Evolutionary conservation across 2,329 filamentous ascomycete species (phyloP), one percentile per base, ranked within the genome.

Genomic region (Neoascochyta sp.): DNA sequence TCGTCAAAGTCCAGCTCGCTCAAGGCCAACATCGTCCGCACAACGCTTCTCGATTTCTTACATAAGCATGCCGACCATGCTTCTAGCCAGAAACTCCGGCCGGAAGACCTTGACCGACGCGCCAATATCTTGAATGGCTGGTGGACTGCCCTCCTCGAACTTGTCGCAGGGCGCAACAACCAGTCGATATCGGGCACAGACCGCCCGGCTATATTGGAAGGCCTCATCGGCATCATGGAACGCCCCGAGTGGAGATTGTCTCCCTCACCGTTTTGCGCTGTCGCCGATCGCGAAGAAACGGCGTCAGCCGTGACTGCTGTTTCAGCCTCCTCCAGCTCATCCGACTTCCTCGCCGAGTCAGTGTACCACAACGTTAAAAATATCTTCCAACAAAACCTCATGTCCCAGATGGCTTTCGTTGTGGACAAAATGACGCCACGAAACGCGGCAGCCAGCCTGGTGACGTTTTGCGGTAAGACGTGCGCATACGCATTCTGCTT

Each of bases 401-500:
- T 87, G 22, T 79, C 82, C 21, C 89, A 95, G 53, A 84, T 95
- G 78, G 73, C 77, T 2, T 83, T 92, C 43, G 83, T 88, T n/a
- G 81, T 94, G 5, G 86, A 92, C 32, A 90, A 87, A 56, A 83
- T 95, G 80, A 88, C 86, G 10, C 69, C 86, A 50, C 78, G 86
- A 27, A 83, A 87, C 51, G 78, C 79, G 7, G 75, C 78, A 21
- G 76, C 78, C 22, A 71, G 70, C 43, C 43, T 70, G 14, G 85
- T 95, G 35, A 83, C 83, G 16, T 95, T 95, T 57, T 87, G 86
- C 31, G 89, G 86, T 37, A 93, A 92, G 63, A 86, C 87, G 4
- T 90, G 85, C 53, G 88, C 89, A 2, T 95, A 93, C 61, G 88
- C 86, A 16, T 95, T 94, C 63, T 92, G 90, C 65, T 95, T 94